Evolutionary conservation across 129 eudicot species (phyloP).

Genomic region (Flaveria brownii): DNA sequence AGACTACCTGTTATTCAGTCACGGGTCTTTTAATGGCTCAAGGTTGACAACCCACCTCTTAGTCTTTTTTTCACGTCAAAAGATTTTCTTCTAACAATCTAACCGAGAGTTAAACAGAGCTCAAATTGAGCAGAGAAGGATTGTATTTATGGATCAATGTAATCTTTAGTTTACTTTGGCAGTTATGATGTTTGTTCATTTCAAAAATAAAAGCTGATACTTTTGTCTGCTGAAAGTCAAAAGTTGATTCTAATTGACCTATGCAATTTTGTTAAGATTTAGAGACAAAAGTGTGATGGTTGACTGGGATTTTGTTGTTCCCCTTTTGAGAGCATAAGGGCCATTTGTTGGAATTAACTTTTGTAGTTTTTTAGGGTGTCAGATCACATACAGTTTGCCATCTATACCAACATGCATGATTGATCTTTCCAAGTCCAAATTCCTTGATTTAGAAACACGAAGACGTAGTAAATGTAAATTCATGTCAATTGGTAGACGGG

Average conservation of each 20-base stretch:
- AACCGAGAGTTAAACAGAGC: no score
- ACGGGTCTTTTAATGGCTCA: no score
- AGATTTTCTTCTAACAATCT: no score
- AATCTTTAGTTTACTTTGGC: background rate
- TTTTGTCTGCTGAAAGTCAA: background rate
- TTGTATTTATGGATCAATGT: background rate
- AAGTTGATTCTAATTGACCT: background rate
- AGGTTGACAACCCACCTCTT: no score
- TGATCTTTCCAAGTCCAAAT: background rate
- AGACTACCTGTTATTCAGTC: no score
- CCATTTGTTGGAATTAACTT: background rate
- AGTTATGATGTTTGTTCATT: background rate
- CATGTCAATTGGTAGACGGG: background rate
- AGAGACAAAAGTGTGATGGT: background rate
- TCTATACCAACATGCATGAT: background rate
- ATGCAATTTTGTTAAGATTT: background rate
- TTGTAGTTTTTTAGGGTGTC: background rate
- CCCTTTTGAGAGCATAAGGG: background rate
- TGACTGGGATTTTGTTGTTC: background rate
- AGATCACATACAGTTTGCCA: background rate
- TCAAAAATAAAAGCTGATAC: background rate
- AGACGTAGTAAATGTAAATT: background rate
- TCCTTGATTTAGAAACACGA: background rate
- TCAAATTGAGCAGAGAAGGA: no score
- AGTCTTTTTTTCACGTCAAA: no score